Conservation (phyloP, 208 protist species). For the Angomonas deanei region DNA sequence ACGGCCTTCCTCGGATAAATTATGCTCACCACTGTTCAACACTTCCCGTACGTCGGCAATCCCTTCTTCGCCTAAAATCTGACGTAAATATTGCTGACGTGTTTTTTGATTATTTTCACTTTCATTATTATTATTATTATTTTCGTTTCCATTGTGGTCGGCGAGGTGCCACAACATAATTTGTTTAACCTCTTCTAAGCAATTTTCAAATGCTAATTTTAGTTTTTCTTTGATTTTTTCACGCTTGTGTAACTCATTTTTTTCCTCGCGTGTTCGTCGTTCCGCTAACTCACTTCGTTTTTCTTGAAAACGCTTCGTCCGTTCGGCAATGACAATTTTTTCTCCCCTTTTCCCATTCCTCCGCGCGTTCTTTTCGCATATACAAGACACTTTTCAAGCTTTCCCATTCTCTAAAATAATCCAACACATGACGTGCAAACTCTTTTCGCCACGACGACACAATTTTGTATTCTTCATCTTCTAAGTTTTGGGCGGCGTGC, state of each 20-base stretch:
- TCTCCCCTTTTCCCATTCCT: conserved; percentile 31
- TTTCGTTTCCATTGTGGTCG: conserved; percentile 9
- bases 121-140: not conserved
- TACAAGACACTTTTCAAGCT: conserved; percentile 23
- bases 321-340: conserved; percentile 14
- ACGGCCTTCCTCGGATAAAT: conserved; percentile 2
- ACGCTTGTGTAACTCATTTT: conserved; percentile 7
- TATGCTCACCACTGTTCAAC: not conserved
- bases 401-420: conserved; percentile 22
- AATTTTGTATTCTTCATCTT: conserved; percentile 2
- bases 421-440: conserved; percentile 7
- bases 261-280: conserved; percentile 6
- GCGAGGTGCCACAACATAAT: conserved; percentile 48
- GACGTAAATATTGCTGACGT: not conserved
- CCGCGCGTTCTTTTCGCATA: conserved; percentile 17
- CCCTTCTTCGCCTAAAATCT: not conserved
- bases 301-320: conserved; percentile 21
- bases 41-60: not conserved
- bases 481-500: not conserved
- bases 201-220: conserved; percentile 27
- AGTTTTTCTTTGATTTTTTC: conserved; percentile 17
- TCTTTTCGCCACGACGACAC: not conserved
- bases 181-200: conserved; percentile 41
- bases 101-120: not conserved
- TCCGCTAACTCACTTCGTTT: conserved; percentile 8